Evolutionary conservation across 306 rosid species (phyloP), one percentile per base, ranked within the genome.

Genomic region (Cicer cuneatum): DNA sequence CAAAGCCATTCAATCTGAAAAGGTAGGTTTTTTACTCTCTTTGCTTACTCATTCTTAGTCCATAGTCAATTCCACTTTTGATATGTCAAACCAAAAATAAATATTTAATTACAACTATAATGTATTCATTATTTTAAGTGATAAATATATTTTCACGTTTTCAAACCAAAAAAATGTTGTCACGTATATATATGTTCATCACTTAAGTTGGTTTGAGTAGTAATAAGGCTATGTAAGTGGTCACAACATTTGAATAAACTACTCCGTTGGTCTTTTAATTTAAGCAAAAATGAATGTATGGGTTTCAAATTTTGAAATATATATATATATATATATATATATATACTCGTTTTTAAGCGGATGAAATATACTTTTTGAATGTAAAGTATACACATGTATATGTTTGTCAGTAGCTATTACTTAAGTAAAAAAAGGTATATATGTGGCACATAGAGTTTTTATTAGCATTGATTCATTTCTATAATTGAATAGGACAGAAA

Each of bases 1-100:
- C 46, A 88, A 85, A 78, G 98, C 97, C 41, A 72, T 86, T 66
- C 98, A 91, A 77, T 78, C 98, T 15, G 92, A 91, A 10, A 93
- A 93, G 96, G 98, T 91, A 68, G 4, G 1, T 8, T 67, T 69
- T 69, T 33, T 52, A 24, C 24, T 2, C 41, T 29, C 8, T 37
- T 29, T 3, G 7, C 35, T 9, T 49, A 7, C 10, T 40, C 43
- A 3, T 29, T 40, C 43, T 6, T 40, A 40, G 10, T 40, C 8
- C 33, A 29, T 29, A 29, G 0, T 29, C 33, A 29, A 29, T 29
- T 29, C 33, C 33, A 29, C 33, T 29, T 29, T 29, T 29, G 3
- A 29, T 29, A 4, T 3, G 3, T 29, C 33, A 29, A 29, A 29
- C 33, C 33, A 29, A 29, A n/a, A n/a, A n/a, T n/a, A n/a, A n/a